Evolutionary conservation across 1,284 basidiomycete genomes (phyloP), one percentile per base, ranked within the genome.

Genomic region (Porodaedalea pini): DNA sequence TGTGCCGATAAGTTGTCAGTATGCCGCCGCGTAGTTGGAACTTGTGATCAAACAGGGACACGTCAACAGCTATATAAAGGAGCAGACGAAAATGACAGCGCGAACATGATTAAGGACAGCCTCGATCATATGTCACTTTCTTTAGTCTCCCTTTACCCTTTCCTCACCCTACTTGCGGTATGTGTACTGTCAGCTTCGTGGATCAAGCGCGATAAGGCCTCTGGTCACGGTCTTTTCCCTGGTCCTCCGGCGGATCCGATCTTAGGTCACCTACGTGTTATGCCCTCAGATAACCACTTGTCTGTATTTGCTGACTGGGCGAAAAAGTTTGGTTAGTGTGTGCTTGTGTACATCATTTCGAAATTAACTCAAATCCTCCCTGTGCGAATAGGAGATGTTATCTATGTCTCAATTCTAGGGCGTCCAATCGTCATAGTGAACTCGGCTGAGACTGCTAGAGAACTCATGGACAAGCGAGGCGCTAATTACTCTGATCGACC

Each of bases 401-500:
- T 75, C 25, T 71, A 71, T 59, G 61, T 73, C n/a, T 61, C 62
- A 41, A 65, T 68, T 8, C 29, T 69, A 21, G 70, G 70, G 19
- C 67, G 67, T 27, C 63, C 65, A 13, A 60, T 72, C 37, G 60
- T 73, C 34, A 65, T 73, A 17, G 50, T 74, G 31, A 72, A 70
- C 58, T 69, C 70, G 4, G 47, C 62, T 4, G 56, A 67, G 25
- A 58, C 63, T 10, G 68, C 66, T 39, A 55, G 50, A 1, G 73
- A 74, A 13, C 63, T 77, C 27, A 63, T 75, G 17, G 72, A 73
- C 29, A 69, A 70, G 32, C 64, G 70, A 5, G 67, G 68, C 23
- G 51, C 62, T 7, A 66, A 71, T 21, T 74, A 74, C 61, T 75
- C 73, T n/a, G 71, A 74, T 60, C 63, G 75, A 5, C 72, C 71